These are phyloP conservation scores for Rubus parviflorus DNA, from an alignment of 306 rosid genomes.

Conservation along the genomic window DNA sequence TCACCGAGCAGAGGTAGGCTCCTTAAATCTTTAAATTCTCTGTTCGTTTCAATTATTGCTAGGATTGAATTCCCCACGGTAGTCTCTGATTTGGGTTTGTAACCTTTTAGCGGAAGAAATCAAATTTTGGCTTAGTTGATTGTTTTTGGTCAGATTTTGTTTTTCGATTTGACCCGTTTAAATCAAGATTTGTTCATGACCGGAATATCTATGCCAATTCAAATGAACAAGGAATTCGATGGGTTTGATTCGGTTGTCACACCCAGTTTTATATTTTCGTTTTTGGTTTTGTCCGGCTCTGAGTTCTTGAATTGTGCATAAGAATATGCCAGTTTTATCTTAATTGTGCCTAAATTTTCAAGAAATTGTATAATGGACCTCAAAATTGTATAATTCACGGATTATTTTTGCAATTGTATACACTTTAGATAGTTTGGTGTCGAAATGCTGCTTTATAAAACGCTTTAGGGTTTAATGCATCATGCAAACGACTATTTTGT, in stretches of 20 bases:
- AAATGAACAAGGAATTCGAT: not conserved
- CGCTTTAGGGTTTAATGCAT: not conserved
- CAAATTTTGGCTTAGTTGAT: constrained; percentile 3
- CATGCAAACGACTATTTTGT: not conserved
- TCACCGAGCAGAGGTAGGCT: constrained; percentile 16
- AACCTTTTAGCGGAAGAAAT: not conserved
- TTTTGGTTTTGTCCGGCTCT: not conserved
- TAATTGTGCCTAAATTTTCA: not conserved
- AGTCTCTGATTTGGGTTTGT: not conserved
- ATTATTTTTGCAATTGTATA: not conserved
- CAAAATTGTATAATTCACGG: not conserved
- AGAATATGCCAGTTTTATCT: not conserved
- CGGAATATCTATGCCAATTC: not conserved
- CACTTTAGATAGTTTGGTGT: not conserved
- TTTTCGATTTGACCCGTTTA: not conserved
- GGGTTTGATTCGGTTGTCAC: not conserved
- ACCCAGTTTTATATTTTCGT: not conserved
- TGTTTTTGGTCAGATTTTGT: constrained; percentile 9
- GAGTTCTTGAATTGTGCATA: not conserved
- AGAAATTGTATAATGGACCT: not conserved
- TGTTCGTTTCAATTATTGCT: not conserved
- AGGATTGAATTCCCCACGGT: not conserved
- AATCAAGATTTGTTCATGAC: constrained; percentile 3
- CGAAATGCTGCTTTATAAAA: not conserved
- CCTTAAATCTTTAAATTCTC: not conserved